Evolutionary conservation across 768 basidiomycete species (phyloP).

Genomic region (Rhodosporidiobolus odoratus): DNA sequence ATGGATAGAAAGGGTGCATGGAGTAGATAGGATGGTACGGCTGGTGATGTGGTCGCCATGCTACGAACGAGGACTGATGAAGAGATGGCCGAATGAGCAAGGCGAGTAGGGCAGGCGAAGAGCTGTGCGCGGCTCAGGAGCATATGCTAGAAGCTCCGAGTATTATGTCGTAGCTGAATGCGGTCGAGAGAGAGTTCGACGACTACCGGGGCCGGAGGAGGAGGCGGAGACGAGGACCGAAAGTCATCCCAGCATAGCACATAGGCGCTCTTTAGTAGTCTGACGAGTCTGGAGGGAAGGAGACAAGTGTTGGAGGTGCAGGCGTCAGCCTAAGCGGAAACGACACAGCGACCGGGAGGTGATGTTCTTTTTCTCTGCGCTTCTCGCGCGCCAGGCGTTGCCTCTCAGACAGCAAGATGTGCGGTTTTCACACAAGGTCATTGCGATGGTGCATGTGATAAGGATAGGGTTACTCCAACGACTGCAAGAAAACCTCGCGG

Average conservation of each 20-base stretch:
- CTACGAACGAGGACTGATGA: neutral
- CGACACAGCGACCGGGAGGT: too few relatives aligned
- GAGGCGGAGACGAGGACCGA: neutral
- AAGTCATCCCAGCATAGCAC: too few relatives aligned
- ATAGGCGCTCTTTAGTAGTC: too few relatives aligned
- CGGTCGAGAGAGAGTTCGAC: neutral
- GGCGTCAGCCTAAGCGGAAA: too few relatives aligned
- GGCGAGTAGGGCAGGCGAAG: neutral
- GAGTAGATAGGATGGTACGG: conserved; percentile 23
- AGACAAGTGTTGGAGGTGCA: too few relatives aligned
- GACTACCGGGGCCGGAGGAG: too few relatives aligned
- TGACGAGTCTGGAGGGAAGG: too few relatives aligned
- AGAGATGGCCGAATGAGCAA: neutral
- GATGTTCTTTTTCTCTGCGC: too few relatives aligned
- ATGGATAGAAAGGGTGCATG: conserved; percentile 29
- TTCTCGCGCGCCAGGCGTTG: too few relatives aligned
- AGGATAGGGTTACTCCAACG: neutral
- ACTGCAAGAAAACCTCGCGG: neutral
- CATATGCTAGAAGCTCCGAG: neutral
- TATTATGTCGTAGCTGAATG: neutral
- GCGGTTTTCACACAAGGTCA: too few relatives aligned
- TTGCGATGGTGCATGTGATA: neutral
- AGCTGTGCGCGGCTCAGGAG: neutral
- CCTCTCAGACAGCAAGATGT: too few relatives aligned
- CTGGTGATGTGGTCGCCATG: neutral